Percentiles rank a stretch among this genome's conserved stretches.
Conservation (phyloP, 2,329 filamentous ascomycete species). For the Ophiostoma triangulosporum region DNA sequence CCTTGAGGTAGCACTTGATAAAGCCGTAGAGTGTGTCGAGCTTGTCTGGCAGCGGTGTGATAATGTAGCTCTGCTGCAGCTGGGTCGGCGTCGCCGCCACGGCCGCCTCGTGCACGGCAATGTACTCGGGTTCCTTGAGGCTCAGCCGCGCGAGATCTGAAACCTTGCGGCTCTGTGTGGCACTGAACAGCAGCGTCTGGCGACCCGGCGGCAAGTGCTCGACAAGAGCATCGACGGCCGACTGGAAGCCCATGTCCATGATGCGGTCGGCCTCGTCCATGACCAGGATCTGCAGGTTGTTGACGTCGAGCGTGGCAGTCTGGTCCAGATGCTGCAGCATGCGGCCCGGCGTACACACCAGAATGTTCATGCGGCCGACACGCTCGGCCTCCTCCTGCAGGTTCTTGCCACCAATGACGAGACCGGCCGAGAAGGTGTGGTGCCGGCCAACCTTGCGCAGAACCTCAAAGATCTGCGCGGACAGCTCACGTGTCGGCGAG, state of each 20-base stretch:
- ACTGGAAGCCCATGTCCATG: constrained; percentile 94
- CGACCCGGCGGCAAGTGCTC: constrained; percentile 76
- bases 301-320: constrained; percentile 77
- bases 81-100: constrained; percentile 65
- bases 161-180: constrained; percentile 89
- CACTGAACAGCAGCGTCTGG: constrained; percentile 90
- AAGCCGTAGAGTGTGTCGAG: constrained; percentile 88
- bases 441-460: constrained; percentile 78
- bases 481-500: constrained; percentile 85
- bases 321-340: constrained; percentile 95
- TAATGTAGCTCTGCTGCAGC: constrained; percentile 81
- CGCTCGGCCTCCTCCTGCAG: constrained; percentile 76
- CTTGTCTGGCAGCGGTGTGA: constrained; percentile 77
- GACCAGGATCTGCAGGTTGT: constrained; percentile 84
- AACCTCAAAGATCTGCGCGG: constrained; percentile 94
- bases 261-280: constrained; percentile 94
- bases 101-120: constrained; percentile 81
- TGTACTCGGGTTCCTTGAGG: constrained; percentile 82
- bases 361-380: constrained; percentile 83
- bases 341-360: constrained; percentile 87
- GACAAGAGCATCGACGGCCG: constrained; percentile 79
- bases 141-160: constrained; percentile 83
- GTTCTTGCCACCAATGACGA: constrained; percentile 89
- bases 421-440: constrained; percentile 80
- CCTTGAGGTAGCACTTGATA: constrained; percentile 77